phyloP scores from a whole-genome alignment of 2,329 filamentous ascomycete species.

The Sporothrix variecibatus region DNA sequence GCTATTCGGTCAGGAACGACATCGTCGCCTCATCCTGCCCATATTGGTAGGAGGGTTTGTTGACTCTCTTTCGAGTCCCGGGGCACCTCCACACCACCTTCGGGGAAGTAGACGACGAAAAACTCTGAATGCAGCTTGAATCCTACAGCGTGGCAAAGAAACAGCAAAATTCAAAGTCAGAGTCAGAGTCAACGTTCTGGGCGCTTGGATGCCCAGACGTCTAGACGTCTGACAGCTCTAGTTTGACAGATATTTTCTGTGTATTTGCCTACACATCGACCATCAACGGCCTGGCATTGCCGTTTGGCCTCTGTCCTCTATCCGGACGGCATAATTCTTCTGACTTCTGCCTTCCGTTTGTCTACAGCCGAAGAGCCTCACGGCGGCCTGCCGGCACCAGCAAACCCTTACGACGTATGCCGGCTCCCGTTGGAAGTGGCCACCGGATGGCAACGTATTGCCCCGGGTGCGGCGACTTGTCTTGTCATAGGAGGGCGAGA shows the following conservation, averaged over 20 bases:
- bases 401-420: neutral
- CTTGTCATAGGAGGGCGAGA: neutral
- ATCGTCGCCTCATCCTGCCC: neutral
- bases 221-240: neutral
- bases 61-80: neutral
- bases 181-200: neutral
- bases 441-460: neutral
- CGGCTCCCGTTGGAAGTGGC: neutral
- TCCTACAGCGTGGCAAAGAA: constrained; percentile 8
- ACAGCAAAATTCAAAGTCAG: neutral
- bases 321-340: neutral
- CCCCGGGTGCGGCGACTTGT: neutral
- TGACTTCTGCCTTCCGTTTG: neutral
- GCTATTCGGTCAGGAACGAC: neutral
- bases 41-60: neutral
- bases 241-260: neutral
- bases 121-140: neutral
- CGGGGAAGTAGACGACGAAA: neutral
- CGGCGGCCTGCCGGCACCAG: neutral
- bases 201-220: neutral
- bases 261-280: neutral
- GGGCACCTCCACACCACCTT: constrained; percentile 17
- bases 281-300: neutral
- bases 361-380: neutral
- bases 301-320: neutral